These are phyloP conservation scores for Elongisporangium anandrum DNA, from an alignment of 352 stramenopile genomes.

Conservation along the genomic window DNA sequence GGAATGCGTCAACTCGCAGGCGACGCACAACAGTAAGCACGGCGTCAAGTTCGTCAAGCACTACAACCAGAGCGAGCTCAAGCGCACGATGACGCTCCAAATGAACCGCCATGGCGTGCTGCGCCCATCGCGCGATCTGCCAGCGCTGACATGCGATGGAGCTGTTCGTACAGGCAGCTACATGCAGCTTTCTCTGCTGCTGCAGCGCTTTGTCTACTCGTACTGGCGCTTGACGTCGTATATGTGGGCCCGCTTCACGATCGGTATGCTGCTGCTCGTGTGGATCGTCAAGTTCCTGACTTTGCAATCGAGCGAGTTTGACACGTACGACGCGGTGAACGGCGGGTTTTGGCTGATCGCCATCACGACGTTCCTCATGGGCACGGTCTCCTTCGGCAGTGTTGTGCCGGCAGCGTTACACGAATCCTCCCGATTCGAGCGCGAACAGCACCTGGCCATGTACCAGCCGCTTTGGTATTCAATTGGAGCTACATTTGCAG, in stretches of 20 bases:
- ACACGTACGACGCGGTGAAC: constrained; percentile 19
- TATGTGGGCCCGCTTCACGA: constrained; percentile 38
- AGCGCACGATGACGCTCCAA: constrained; percentile 10
- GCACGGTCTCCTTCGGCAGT: constrained; percentile 46
- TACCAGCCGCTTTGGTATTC: constrained; percentile 58
- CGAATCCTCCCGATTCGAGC: constrained; percentile 76
- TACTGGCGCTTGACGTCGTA: constrained; percentile 69
- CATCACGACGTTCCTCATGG: constrained; percentile 57
- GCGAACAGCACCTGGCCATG: constrained; percentile 64
- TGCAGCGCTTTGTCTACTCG: constrained; percentile 30
- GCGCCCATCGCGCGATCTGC: constrained; percentile 4
- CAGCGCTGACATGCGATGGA: constrained; percentile 3
- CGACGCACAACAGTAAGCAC: constrained; percentile 5
- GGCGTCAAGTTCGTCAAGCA: constrained; percentile 16
- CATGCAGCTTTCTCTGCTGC: constrained; percentile 22
- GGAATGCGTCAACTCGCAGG: constrained; percentile 7
- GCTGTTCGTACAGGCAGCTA: constrained; percentile 3
- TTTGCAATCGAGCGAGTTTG: constrained; percentile 6
- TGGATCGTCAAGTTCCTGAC: constrained; percentile 6
- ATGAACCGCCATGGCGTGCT: constrained; percentile 8
- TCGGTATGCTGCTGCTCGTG: constrained; percentile 38
- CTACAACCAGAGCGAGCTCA: constrained; percentile 19
- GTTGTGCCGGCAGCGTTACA: constrained; percentile 53
- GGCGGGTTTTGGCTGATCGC: constrained; percentile 58
- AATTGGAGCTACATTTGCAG: constrained; percentile 50